Evolutionary conservation across 345 rosid species (phyloP).

Genomic region (Aurinia saxatilis): DNA sequence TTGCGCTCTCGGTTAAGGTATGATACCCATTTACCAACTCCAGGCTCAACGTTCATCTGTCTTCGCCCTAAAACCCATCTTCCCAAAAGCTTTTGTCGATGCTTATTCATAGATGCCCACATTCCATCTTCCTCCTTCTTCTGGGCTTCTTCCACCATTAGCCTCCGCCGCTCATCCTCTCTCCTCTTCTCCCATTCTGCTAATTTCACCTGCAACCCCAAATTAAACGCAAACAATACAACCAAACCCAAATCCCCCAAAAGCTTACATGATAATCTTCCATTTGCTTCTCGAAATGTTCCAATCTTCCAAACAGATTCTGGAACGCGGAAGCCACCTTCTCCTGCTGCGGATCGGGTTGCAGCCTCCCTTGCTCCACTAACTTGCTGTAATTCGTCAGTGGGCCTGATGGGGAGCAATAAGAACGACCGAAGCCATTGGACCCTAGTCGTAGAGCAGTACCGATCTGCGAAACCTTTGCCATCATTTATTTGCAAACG

Average conservation of each 20-base stretch:
- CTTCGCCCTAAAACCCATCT: constrained; percentile 55
- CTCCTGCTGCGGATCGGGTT: constrained; percentile 75
- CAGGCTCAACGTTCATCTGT: constrained; percentile 57
- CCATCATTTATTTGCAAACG: constrained; percentile 19
- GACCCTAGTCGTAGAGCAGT: constrained; percentile 20
- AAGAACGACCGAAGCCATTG: constrained; percentile 23
- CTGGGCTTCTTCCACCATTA: constrained; percentile 79
- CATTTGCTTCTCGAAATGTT: constrained; percentile 81
- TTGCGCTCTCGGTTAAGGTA: constrained; percentile 85
- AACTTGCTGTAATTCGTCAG: constrained; percentile 46
- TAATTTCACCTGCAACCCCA: constrained; percentile 43
- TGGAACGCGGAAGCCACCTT: constrained; percentile 57
- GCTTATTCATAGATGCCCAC: constrained; percentile 52
- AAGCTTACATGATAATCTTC: constrained; percentile 62
- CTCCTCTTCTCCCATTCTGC: constrained; percentile 75
- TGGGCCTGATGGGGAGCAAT: constrained; percentile 42
- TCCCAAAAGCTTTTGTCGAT: constrained; percentile 41
- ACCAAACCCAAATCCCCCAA: neutral
- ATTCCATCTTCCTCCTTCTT: constrained; percentile 54
- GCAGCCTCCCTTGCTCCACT: constrained; percentile 68
- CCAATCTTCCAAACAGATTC: constrained; percentile 60
- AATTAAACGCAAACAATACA: neutral
- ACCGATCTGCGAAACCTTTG: constrained; percentile 30
- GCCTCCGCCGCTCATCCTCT: constrained; percentile 54
- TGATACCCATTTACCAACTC: constrained; percentile 96